Conservation (phyloP, 2,329 filamentous ascomycete species). For the Aspergillus floridensis region DNA sequence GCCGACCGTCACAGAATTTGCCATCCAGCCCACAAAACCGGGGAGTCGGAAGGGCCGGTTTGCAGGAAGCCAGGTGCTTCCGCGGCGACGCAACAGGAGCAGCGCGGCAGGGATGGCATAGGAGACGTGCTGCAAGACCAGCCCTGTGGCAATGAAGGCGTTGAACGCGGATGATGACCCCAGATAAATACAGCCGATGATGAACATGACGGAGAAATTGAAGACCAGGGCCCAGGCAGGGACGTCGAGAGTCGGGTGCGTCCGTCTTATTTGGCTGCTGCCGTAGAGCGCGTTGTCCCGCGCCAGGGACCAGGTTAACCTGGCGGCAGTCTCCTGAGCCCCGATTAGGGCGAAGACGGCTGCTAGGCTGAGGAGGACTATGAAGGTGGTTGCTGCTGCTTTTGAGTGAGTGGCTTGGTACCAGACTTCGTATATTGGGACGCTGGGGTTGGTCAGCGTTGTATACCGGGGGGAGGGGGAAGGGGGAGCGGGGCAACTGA, state of each 20-base stretch:
- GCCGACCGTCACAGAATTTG: conserved; percentile 25
- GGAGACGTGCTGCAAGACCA: conserved; percentile 16
- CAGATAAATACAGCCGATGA: conserved; percentile 30
- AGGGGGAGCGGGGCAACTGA: not conserved
- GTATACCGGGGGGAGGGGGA: not conserved
- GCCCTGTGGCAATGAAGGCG: conserved; percentile 24
- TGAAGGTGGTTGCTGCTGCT: conserved; percentile 7
- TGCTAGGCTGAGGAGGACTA: not conserved
- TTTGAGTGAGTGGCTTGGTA: conserved; percentile 6
- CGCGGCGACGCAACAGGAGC: conserved; percentile 27
- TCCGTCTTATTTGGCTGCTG: conserved; percentile 12
- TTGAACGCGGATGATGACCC: conserved; percentile 29
- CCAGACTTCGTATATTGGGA: conserved; percentile 16
- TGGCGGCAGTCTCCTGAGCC: conserved; percentile 25
- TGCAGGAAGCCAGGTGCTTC: conserved; percentile 16
- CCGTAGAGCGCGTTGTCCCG: conserved; percentile 23
- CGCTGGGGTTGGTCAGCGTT: not conserved
- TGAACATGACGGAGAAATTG: conserved; percentile 21
- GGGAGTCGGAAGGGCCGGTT: conserved; percentile 19
- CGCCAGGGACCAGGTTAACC: conserved; percentile 31
- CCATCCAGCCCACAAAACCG: conserved; percentile 23
- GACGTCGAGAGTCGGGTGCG: conserved; percentile 20
- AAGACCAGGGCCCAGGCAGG: conserved; percentile 23
- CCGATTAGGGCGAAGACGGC: conserved; percentile 22
- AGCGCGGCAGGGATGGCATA: conserved; percentile 30